Evolutionary conservation across 495 filamentous ascomycete genomes (phyloP), one percentile per base, ranked within the genome.

Genomic region (Hypoxylon crocopeplum): DNA sequence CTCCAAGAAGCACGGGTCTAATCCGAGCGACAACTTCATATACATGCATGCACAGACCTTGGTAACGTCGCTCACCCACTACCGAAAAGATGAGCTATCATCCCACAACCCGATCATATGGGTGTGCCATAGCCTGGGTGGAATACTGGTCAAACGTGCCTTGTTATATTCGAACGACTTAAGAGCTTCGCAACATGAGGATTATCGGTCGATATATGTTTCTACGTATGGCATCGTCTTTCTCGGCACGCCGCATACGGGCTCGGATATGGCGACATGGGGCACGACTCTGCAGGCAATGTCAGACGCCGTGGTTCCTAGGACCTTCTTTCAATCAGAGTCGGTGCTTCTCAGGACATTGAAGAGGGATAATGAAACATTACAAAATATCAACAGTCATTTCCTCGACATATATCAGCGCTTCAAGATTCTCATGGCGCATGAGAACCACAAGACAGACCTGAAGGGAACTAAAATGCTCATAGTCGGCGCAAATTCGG

Each of bases 201-300:
- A 91, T 58, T 78, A 89, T 4, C 84, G 91, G 20, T 91, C 89
- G 4, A 85, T 96, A 19, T 92, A 84, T 59, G 86, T 93, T 7
- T 92, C 89, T 2, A 93, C 91, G 0, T 96, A 88, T 52, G 91
- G 88, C 15, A 86, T 95, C 22, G 79, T 96, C 17, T 96, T 96
- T 66, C 79, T 96, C 24, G 91, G 91, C 15, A 95, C 91, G n/a
- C 91, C 91, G 7, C 91, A 96, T 66, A 86, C 83, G 38, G 91
- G 91, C 0, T 84, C 90, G 2, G 87, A 90, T 58, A 66, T 89
- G 11, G 91, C 91, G 6, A 83, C 84, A 71, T 93, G 89, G 89
- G 90, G 88, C 2, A 75, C 82, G 7, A 76, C 91, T 53, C 72
- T 92, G 37, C 88, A 93, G 66, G 82, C 82, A 46, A 89, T 95